phyloP scores from a whole-genome alignment of 2,329 filamentous ascomycete species.

The Phaeophleospora eucalypticola region DNA sequence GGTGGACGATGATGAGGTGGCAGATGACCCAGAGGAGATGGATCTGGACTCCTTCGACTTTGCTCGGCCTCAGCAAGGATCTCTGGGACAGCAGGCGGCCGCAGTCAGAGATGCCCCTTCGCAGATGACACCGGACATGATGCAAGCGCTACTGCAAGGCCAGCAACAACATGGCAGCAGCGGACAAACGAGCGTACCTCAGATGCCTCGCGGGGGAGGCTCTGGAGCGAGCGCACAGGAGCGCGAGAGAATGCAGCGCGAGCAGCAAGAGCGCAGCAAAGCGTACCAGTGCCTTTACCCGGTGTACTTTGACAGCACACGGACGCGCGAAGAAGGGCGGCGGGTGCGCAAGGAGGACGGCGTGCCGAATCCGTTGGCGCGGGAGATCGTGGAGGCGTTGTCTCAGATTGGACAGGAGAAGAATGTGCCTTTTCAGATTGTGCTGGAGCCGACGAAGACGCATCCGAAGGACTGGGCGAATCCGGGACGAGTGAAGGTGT shows the following conservation, averaged over 20 bases:
- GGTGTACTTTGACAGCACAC: conserved; percentile 81
- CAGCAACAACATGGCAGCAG: conserved; percentile 28
- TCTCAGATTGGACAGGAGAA: conserved; percentile 50
- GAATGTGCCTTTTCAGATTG: conserved; percentile 55
- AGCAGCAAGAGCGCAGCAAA: conserved; percentile 58
- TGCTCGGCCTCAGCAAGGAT: conserved; percentile 27
- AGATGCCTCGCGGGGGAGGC: conserved; percentile 14
- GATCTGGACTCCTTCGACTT: conserved; percentile 66
- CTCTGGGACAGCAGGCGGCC: conserved; percentile 18
- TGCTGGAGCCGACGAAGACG: conserved; percentile 85
- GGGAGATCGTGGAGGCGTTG: conserved; percentile 85
- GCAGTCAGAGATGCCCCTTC: conserved; percentile 18
- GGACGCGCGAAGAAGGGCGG: conserved; percentile 72
- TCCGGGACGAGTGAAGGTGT: conserved; percentile 80
- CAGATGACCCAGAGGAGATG: conserved; percentile 75
- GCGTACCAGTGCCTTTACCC: conserved; percentile 89
- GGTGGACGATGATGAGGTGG: conserved; percentile 68
- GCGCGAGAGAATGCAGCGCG: conserved; percentile 35
- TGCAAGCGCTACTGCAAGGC: conserved; percentile 24
- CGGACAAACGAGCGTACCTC: conserved; percentile 10
- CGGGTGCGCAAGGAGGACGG: conserved; percentile 70
- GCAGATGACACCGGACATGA: conserved; percentile 20
- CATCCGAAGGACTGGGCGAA: conserved; percentile 98
- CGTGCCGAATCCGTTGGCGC: conserved; percentile 78
- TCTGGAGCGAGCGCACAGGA: conserved; percentile 31